These are phyloP conservation scores for Euphrasia arctica DNA, from an alignment of 305 asterid species.

Conservation along the genomic window DNA sequence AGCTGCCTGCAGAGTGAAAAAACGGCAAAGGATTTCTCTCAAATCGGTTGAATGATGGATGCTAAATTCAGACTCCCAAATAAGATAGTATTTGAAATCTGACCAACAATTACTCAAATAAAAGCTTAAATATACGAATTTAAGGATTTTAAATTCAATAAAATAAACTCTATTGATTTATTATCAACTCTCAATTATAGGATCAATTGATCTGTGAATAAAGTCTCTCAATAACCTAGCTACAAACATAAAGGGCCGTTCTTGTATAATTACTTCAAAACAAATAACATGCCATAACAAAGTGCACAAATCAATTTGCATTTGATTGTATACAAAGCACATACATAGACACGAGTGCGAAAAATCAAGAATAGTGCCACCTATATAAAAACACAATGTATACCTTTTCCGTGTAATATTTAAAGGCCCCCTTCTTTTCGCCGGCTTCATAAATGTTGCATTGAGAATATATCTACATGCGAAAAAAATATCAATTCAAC, in stretches of 20 bases:
- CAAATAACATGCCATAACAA: neutral
- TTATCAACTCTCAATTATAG: neutral
- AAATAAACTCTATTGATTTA: neutral
- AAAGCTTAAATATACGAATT: neutral
- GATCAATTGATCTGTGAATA: neutral
- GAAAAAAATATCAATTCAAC: conserved; percentile 17
- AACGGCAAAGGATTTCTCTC: neutral
- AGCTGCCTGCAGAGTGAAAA: conserved; percentile 45
- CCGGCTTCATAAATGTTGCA: conserved; percentile 94
- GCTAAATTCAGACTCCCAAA: no score
- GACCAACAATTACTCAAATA: neutral
- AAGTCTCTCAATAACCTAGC: neutral
- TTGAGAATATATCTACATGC: conserved; percentile 65
- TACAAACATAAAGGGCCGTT: neutral
- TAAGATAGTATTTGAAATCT: neutral
- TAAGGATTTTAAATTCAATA: neutral
- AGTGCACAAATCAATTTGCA: neutral
- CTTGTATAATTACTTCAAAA: neutral
- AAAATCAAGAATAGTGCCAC: neutral
- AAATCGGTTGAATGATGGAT: neutral
- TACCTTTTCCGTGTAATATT: conserved; percentile 88
- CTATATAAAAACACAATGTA: neutral
- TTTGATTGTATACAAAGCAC: no score
- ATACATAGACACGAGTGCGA: neutral
- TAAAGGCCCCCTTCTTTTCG: conserved; percentile 74